Conservation (phyloP, 495 filamentous ascomycete species). For the Penicillium canariense region DNA sequence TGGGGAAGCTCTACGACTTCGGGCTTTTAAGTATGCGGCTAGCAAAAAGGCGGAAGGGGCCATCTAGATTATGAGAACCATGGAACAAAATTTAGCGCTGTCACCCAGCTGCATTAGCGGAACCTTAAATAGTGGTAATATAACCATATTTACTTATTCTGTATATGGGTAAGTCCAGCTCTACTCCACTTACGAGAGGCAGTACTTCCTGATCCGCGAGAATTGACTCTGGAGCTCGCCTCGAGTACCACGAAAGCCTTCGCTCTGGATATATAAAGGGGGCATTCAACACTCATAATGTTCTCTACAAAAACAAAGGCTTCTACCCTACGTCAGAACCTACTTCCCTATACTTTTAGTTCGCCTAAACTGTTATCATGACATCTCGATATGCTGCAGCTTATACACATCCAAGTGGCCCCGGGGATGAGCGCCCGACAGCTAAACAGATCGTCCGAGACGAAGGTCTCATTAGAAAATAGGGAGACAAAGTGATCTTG, state of each 20-base stretch:
- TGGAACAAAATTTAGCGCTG: not conserved
- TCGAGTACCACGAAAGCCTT: not conserved
- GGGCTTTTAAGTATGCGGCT: not conserved
- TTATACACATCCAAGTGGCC: constrained; percentile 38
- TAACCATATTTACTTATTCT: not conserved
- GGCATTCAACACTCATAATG: not conserved
- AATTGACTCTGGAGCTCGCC: not conserved
- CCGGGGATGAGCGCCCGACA: constrained; percentile 53
- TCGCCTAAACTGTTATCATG: not conserved
- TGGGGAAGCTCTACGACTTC: not conserved
- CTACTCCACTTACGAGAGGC: not conserved
- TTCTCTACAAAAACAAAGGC: not conserved
- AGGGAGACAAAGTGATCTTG: constrained; percentile 37
- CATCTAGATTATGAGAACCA: not conserved
- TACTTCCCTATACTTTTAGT: not conserved
- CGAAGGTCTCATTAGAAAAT: constrained; percentile 34
- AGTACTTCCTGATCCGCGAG: not conserved
- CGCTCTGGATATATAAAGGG: not conserved
- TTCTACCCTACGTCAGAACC: not conserved
- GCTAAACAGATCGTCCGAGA: constrained; percentile 52
- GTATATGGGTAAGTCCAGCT: not conserved
- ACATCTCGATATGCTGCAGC: constrained; percentile 32
- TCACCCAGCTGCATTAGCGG: not conserved
- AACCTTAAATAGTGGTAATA: not conserved
- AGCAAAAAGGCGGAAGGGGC: not conserved